Evolutionary conservation across 2,329 filamentous ascomycete species (phyloP).

Genomic region (Colletotrichum lini): DNA sequence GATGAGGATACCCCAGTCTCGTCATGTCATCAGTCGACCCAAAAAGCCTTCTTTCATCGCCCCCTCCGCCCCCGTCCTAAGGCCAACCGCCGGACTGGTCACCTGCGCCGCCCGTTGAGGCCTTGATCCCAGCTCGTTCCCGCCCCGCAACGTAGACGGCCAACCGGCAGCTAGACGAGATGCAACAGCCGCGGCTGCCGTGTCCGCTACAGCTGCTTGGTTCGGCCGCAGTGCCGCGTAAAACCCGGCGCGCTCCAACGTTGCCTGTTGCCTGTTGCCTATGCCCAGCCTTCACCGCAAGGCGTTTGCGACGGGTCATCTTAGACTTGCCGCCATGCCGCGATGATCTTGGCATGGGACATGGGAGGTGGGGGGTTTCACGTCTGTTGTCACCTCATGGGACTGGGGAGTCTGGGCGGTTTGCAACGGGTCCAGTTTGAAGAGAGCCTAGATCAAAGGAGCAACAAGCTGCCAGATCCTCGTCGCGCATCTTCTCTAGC

Average conservation of each 20-base stretch:
- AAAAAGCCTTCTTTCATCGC: not conserved
- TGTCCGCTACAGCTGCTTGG: slow-evolving; percentile 6
- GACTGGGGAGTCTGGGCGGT: not conserved
- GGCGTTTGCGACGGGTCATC: slow-evolving; percentile 15
- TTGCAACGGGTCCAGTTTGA: not conserved
- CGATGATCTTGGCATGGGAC: slow-evolving; percentile 21
- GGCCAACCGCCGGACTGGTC: slow-evolving; percentile 16
- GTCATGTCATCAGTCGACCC: slow-evolving; percentile 48
- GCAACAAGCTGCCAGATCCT: slow-evolving; percentile 26
- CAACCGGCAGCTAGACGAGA: not conserved
- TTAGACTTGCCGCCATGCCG: slow-evolving; percentile 31
- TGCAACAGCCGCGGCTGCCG: slow-evolving; percentile 1
- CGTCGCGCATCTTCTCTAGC: slow-evolving; percentile 7
- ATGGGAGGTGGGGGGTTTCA: not conserved
- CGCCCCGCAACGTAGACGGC: slow-evolving; percentile 16
- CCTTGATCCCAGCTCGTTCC: slow-evolving; percentile 31
- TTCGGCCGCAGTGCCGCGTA: slow-evolving; percentile 5
- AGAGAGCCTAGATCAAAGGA: slow-evolving; percentile 4
- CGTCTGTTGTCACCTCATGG: slow-evolving; percentile 6
- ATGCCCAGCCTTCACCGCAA: slow-evolving; percentile 2
- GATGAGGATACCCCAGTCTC: slow-evolving; percentile 63
- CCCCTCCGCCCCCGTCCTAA: not conserved
- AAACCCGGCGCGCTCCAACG: not conserved
- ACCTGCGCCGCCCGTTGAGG: slow-evolving; percentile 6
- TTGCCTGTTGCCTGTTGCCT: too few relatives aligned